Conservation (phyloP, 2,329 filamentous ascomycete genomes). For the Ceratocystis cacaofunesta region DNA sequence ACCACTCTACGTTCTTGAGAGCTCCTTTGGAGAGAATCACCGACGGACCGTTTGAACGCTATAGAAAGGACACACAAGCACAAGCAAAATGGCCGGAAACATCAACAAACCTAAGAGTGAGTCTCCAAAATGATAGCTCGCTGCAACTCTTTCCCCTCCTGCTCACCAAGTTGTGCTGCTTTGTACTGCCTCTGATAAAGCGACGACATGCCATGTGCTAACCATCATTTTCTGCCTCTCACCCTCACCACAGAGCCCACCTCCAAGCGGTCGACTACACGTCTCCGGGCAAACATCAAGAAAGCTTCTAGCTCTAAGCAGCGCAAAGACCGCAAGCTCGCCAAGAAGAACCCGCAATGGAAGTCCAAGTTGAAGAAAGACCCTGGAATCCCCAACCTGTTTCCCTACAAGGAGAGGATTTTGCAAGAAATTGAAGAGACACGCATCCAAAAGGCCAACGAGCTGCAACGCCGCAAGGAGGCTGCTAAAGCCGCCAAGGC, state of each 20-base stretch:
- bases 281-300: conserved; percentile 88
- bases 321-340: conserved; percentile 72
- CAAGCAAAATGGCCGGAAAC: conserved; percentile 34
- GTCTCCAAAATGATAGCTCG: conserved; percentile 18
- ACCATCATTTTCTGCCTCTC: no score
- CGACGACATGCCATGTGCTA: neutral
- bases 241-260: conserved; percentile 53
- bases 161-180: neutral
- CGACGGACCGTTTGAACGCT: neutral
- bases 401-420: conserved; percentile 94
- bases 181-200: neutral
- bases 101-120: conserved; percentile 41
- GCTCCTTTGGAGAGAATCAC: neutral
- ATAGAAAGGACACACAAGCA: neutral
- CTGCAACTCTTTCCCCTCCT: neutral
- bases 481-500: conserved; percentile 53
- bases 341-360: conserved; percentile 97
- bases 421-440: conserved; percentile 89
- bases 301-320: conserved; percentile 86
- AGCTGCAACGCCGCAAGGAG: conserved; percentile 55
- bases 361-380: conserved; percentile 91
- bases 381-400: conserved; percentile 90
- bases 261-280: conserved; percentile 82
- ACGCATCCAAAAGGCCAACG: conserved; percentile 65
- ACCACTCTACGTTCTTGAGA: neutral